Base-by-base conservation (phyloP, 1,139 yeast genomes). In the Hemisphaericaspora lyxosophila region DNA sequence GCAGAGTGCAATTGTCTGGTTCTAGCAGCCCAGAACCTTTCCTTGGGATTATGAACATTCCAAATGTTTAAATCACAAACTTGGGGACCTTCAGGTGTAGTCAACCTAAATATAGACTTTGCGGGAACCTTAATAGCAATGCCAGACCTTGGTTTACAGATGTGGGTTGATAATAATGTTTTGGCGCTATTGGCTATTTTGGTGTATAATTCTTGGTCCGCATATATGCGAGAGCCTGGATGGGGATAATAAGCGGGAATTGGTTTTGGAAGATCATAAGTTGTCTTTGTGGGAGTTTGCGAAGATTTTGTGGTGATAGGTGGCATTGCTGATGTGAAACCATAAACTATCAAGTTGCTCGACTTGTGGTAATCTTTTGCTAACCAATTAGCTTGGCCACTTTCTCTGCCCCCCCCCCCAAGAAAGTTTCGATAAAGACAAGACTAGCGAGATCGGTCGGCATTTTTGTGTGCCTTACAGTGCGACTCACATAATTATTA, bases 61-160 rank as follows among this genome's bases (percentile, higher is more conserved):
- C 85, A 80, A 35, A 79, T 72, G 57, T 81, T 80, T 56, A 80
- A 69, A 50, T 81, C 86, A 49, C 85, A 80, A 4, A 81, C 86
- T 54, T 80, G 86, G 1, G 86, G 83, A 2, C 86, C 86, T 46
- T 80, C 80, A 2, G 85, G 82, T 0, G 85, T 77, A 5, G 78
- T 75, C 38, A 81, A 64, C 26, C 86, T 62, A 45, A 82, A 78
- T 19, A 80, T 70, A 22, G 74, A 65, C 12, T 76, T 78, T 16
- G 80, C 79, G 9, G 83, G 81, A 11, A 80, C 78, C 45, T 73
- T 74, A 62, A 82, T 76, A 0, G 85, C 82, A 38, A 74, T 64
- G 3, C 82, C 86, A 1, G 80, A 65, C 46, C 84, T 61, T 31
- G 80, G 78, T 27, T 72, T 71, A 46, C 80, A 73, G 20, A 59